phyloP scores from a whole-genome alignment of 2,329 filamentous ascomycete genomes.

The Macrophomina tecta region DNA sequence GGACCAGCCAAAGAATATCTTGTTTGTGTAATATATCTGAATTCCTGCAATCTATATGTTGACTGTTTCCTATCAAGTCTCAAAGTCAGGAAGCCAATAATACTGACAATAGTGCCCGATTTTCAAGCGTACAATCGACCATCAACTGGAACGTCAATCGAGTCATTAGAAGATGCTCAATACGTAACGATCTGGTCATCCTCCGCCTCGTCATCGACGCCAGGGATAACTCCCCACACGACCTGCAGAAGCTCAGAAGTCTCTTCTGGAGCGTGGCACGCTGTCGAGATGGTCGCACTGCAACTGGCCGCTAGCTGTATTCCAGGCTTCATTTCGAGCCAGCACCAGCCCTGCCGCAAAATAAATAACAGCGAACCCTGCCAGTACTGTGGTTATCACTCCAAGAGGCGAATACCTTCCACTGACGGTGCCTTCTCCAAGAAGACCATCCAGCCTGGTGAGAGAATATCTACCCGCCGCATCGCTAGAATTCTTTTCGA shows the following conservation, averaged over 20 bases:
- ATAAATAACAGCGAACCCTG: background rate
- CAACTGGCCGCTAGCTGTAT: conserved; percentile 33
- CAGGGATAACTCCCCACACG: background rate
- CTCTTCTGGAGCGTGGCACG: conserved; percentile 28
- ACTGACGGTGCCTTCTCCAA: background rate
- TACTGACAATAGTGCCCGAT: no score
- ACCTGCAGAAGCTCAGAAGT: background rate
- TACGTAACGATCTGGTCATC: background rate
- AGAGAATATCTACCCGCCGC: no score
- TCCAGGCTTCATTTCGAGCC: conserved; percentile 6
- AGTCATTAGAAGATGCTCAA: background rate
- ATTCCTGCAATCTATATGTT: no score
- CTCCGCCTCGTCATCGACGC: background rate
- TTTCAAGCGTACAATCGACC: background rate
- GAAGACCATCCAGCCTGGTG: background rate
- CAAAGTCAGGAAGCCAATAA: no score
- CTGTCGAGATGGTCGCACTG: conserved; percentile 33
- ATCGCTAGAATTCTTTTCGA: conserved; percentile 21
- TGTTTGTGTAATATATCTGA: no score
- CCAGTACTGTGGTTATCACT: background rate
- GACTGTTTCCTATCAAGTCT: no score
- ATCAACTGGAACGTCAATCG: background rate
- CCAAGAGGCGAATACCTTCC: background rate
- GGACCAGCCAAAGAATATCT: no score
- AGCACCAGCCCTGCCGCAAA: background rate